phyloP scores from a whole-genome alignment of 805 yeast species.

The Teunomyces funiuensis region DNA sequence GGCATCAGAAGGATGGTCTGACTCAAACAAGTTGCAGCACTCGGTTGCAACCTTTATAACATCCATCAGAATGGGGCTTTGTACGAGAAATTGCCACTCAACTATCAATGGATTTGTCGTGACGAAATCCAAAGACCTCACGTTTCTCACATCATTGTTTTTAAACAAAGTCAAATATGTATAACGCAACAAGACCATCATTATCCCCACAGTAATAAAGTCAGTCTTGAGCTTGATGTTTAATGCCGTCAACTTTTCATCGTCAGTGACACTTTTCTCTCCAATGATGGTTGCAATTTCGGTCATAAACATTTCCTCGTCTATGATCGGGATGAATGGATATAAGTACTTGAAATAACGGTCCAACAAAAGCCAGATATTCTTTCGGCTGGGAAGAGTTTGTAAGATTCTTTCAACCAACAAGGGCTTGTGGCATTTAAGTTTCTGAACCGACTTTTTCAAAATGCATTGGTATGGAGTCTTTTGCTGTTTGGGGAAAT shows the following conservation, averaged over 20 bases:
- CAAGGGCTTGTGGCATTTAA: constrained; percentile 1
- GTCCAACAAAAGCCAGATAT: constrained; percentile 25
- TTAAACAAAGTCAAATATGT: constrained; percentile 34
- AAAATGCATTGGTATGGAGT: constrained; percentile 7
- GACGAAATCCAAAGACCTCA: constrained; percentile 10
- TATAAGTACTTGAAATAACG: constrained; percentile 38
- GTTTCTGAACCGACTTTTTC: constrained; percentile 8
- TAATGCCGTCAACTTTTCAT: constrained; percentile 24
- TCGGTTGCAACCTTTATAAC: constrained; percentile 15
- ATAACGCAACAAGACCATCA: constrained; percentile 33
- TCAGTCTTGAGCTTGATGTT: constrained; percentile 29
- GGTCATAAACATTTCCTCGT: constrained; percentile 24
- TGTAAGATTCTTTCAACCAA: constrained; percentile 18
- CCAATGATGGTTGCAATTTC: constrained; percentile 23
- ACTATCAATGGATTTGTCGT: constrained; percentile 14
- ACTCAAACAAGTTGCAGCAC: constrained; percentile 16
- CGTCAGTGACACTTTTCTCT: constrained; percentile 12
- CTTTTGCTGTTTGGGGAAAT: neutral
- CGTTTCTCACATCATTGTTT: constrained; percentile 9
- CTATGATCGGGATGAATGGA: constrained; percentile 38
- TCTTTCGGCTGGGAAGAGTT: constrained; percentile 30
- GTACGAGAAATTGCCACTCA: constrained; percentile 19
- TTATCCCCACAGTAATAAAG: constrained; percentile 30
- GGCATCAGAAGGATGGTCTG: constrained; percentile 9
- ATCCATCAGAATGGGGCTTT: constrained; percentile 19